These are phyloP conservation scores for Phialophora chinensis DNA, from an alignment of 2,329 filamentous ascomycete species.

Conservation along the genomic window DNA sequence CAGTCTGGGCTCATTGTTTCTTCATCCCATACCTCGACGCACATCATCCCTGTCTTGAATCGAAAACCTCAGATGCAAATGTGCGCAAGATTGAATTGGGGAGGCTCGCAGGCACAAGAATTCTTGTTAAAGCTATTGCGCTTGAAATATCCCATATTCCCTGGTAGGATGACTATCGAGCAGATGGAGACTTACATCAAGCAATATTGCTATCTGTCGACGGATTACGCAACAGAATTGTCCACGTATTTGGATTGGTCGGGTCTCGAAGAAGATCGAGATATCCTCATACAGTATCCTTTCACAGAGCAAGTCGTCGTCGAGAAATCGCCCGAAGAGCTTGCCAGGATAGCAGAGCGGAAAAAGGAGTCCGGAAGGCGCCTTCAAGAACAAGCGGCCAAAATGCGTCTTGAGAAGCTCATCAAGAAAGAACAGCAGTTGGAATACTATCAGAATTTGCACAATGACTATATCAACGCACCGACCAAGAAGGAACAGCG, in stretches of 20 bases:
- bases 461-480: conserved; percentile 64
- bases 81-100: conserved; percentile 92
- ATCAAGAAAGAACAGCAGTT: conserved; percentile 95
- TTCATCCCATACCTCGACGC: conserved; percentile 90
- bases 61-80: conserved; percentile 83
- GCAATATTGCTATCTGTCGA: conserved; percentile 88
- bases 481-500: conserved; percentile 90
- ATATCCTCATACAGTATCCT: conserved; percentile 88
- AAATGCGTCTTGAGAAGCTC: conserved; percentile 93
- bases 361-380: conserved; percentile 92
- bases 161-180: conserved; percentile 80
- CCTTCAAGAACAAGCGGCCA: conserved; percentile 93
- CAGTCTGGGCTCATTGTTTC: conserved; percentile 86
- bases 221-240: conserved; percentile 81
- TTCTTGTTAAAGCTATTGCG: conserved; percentile 88
- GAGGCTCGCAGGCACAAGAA: conserved; percentile 85
- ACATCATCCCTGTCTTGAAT: conserved; percentile 91
- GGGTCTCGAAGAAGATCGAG: conserved; percentile 79
- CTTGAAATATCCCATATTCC: conserved; percentile 85
- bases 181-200: conserved; percentile 87
- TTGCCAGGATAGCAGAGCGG: conserved; percentile 86
- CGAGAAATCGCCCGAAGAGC: conserved; percentile 93
- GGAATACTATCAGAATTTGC: conserved; percentile 88
- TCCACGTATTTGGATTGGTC: conserved; percentile 84
- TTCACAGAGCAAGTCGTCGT: conserved; percentile 88